Conservation (phyloP, 208 protist species). For the Entamoeba nuttalli region DNA sequence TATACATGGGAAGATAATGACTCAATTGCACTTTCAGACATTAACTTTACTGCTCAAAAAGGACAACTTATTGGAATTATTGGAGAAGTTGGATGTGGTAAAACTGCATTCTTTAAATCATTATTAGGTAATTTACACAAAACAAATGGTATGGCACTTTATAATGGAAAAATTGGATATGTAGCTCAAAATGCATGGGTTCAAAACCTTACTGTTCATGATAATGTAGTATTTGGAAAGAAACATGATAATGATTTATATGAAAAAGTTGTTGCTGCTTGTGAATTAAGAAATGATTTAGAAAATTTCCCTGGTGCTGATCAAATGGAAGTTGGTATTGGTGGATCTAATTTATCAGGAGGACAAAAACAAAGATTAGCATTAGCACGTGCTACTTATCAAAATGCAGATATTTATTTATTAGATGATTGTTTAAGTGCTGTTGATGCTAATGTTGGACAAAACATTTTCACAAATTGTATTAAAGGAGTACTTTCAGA, state of each 20-base stretch:
- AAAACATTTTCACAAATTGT: background rate
- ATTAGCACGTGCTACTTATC: conserved; percentile 50
- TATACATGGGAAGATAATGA: background rate
- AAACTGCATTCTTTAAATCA: background rate
- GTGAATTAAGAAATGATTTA: conserved; percentile 58
- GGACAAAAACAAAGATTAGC: conserved; percentile 54
- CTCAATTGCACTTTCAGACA: background rate
- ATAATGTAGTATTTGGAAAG: conserved; percentile 70
- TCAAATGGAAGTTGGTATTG: conserved; percentile 59
- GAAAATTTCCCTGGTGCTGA: conserved; percentile 38
- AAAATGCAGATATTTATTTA: conserved; percentile 25
- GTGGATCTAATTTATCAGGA: conserved; percentile 59
- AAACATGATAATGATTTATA: conserved; percentile 14
- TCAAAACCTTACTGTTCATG: conserved; percentile 62
- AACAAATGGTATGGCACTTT: background rate
- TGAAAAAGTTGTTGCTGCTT: conserved; percentile 44
- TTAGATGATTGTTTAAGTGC: conserved; percentile 10
- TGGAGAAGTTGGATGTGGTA: background rate
- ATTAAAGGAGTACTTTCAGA: background rate
- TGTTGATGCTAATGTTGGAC: conserved; percentile 5
- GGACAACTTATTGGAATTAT: conserved; percentile 8
- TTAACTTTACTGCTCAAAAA: background rate
- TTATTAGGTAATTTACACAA: conserved; percentile 2
- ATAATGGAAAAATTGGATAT: conserved; percentile 52
- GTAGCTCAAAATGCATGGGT: conserved; percentile 67